phyloP scores from a whole-genome alignment of 2,329 filamentous ascomycete genomes.

The Cadophora gregata region DNA sequence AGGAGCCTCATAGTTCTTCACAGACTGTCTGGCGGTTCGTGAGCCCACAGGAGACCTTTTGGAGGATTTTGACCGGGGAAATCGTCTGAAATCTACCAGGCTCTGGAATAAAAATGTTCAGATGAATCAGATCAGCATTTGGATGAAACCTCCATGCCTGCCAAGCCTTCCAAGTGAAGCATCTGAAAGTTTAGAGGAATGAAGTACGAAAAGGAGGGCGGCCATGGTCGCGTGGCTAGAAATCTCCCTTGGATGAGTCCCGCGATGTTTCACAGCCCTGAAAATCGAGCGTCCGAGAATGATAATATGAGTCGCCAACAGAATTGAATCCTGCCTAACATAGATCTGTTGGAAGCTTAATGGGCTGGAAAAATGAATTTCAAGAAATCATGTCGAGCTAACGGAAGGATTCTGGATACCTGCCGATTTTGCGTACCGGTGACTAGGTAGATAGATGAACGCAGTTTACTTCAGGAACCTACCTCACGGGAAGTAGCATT shows the following conservation, averaged over 20 bases:
- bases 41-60: too few species aligned
- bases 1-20: not conserved
- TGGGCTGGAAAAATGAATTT: not conserved
- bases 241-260: not conserved
- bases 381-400: not conserved
- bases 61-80: not conserved
- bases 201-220: not conserved
- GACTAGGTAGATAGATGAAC: not conserved
- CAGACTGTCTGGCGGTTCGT: not conserved
- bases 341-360: not conserved
- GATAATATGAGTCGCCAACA: not conserved
- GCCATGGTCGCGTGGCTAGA: not conserved
- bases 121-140: conserved; percentile 4
- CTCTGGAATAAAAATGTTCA: not conserved
- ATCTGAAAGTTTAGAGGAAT: conserved; percentile 9
- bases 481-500: conserved; percentile 3
- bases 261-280: not conserved
- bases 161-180: conserved; percentile 15
- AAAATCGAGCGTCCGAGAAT: conserved; percentile 1
- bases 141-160: conserved; percentile 7
- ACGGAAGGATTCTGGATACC: not conserved
- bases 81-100: not conserved
- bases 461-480: not conserved
- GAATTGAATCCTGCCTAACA: not conserved
- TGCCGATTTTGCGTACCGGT: not conserved